Percentiles rank a stretch among this genome's conserved stretches.
These are phyloP conservation scores for Parachlorella kessleri DNA, from an alignment of 139 green algal species.

Conservation along the genomic window DNA sequence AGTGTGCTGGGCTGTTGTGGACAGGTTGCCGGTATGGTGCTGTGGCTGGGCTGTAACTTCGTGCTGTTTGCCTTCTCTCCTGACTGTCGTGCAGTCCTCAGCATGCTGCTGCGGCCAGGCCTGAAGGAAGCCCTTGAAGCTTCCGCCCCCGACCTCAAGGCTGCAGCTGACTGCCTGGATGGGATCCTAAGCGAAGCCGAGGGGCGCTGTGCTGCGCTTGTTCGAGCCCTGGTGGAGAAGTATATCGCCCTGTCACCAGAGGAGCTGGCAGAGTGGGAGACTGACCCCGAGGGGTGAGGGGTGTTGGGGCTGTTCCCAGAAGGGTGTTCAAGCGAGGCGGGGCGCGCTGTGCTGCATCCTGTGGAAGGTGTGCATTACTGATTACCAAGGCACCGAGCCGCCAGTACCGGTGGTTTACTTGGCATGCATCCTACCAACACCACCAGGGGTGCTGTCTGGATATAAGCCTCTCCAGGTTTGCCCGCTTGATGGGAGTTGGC, in stretches of 20 bases:
- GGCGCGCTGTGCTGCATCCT: neutral
- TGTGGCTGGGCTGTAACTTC: too few species aligned
- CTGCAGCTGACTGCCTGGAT: constrained; percentile 18
- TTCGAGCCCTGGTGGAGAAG: constrained; percentile 66
- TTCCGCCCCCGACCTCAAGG: neutral
- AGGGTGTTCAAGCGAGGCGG: neutral
- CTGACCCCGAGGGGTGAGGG: constrained; percentile 50
- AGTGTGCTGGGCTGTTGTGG: too few species aligned
- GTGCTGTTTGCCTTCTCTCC: neutral
- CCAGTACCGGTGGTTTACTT: too few species aligned
- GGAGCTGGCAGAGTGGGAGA: constrained; percentile 76
- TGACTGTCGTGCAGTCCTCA: neutral
- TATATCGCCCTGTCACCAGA: constrained; percentile 75
- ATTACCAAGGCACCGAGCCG: too few species aligned
- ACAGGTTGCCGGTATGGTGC: too few species aligned
- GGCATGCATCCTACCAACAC: too few species aligned
- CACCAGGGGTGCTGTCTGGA: too few species aligned
- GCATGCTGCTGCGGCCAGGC: neutral
- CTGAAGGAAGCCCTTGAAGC: neutral
- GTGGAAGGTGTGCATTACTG: too few species aligned
- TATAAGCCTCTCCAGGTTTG: too few species aligned
- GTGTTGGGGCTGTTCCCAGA: neutral
- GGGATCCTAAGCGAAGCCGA: constrained; percentile 26
- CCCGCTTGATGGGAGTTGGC: neutral
- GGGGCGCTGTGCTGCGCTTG: constrained; percentile 35